phyloP scores from a whole-genome alignment of 108 stramenopile genomes.

The Stephanodiscus minutulus region DNA sequence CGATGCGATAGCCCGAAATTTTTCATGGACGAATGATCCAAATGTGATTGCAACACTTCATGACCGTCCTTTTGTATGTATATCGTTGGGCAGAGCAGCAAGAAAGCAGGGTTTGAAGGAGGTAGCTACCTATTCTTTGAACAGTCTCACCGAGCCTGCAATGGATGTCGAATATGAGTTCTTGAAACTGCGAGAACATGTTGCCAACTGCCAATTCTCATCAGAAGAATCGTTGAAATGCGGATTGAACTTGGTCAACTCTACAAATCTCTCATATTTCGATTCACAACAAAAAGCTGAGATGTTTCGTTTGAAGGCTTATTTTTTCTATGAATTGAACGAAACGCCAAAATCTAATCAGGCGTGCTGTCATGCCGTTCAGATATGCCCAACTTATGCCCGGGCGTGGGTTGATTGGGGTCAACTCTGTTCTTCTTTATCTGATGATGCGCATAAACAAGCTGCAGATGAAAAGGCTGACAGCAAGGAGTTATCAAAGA shows the following conservation, averaged over 20 bases:
- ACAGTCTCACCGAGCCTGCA: slow-evolving; percentile 58
- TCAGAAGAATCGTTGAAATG: slow-evolving; percentile 71
- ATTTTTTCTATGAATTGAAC: slow-evolving; percentile 74
- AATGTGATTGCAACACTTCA: slow-evolving; percentile 84
- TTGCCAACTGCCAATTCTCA: slow-evolving; percentile 70
- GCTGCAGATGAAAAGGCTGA: slow-evolving; percentile 35
- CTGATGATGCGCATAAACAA: slow-evolving; percentile 23
- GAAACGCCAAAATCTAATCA: slow-evolving; percentile 85
- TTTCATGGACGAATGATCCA: slow-evolving; percentile 78
- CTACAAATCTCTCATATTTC: slow-evolving; percentile 93
- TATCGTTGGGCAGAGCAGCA: slow-evolving; percentile 83
- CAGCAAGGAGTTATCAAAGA: slow-evolving; percentile 54
- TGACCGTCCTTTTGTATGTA: slow-evolving; percentile 91
- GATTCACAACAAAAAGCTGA: slow-evolving; percentile 86
- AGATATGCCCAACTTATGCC: slow-evolving; percentile 86
- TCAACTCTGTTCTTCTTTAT: slow-evolving; percentile 77
- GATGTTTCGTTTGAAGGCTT: slow-evolving; percentile 90
- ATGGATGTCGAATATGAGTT: slow-evolving; percentile 93
- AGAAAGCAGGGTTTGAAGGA: slow-evolving; percentile 86
- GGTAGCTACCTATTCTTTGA: slow-evolving; percentile 63
- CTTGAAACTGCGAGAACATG: slow-evolving; percentile 92
- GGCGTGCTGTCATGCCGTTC: slow-evolving; percentile 89
- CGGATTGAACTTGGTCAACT: slow-evolving; percentile 93
- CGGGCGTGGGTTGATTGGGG: slow-evolving; percentile 95
- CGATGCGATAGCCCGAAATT: slow-evolving; percentile 75